Base-by-base conservation (phyloP, 163 green algal genomes). In the Scenedesmus sp. region DNA sequence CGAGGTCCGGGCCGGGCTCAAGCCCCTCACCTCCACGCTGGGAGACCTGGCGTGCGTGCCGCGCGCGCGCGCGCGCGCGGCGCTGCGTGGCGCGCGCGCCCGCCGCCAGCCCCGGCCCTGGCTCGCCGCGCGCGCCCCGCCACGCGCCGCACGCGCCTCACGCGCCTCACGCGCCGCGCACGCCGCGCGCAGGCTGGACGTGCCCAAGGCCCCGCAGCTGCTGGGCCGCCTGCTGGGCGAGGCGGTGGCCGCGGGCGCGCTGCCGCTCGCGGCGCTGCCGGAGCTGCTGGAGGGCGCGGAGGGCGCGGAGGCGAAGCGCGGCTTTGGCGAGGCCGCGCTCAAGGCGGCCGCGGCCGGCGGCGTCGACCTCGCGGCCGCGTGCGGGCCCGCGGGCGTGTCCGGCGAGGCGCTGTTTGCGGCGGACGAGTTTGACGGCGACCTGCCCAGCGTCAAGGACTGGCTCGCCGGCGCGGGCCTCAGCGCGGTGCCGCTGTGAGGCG, bases 381-480 rank as follows among this genome's bases (percentile, higher is more conserved):
- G 64, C 57, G 42, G 28, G 0, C 82, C 88, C 9, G 83, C 77
- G 3, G 71, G 70, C 28, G 22, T 95, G 13, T 69, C 86, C 26
- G 80, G 81, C 1, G 51, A 24, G 2, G 36, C 66, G 10, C 83
- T 95, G 63, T 84, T 97, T 24, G 62, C 53, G 14, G 67, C 76
- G 3, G 91, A 95, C 63, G 89, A 94, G 80, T 89, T 96, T 78
- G 92, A 97, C 66, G 60, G 54, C 2, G 86, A 92, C 60, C 74
- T 89, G 60, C 84, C 86, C 0, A 57, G 70, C n/a, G 75, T 88
- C 1, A 67, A 70, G 6, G 76, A 80, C 1, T 95, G 90, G 78
- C 74, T 94, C 36, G 87, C 88, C 72, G 11, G 64, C 29, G 34
- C 90, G 62, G 86, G 88, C 13, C 77, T 96, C 56, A 42, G 34